A percentile compares a stretch with the other conserved stretches of the same genome.
phyloP scores from a whole-genome alignment of 148 eudicot species.

The Tetragonia tetragonoides region DNA sequence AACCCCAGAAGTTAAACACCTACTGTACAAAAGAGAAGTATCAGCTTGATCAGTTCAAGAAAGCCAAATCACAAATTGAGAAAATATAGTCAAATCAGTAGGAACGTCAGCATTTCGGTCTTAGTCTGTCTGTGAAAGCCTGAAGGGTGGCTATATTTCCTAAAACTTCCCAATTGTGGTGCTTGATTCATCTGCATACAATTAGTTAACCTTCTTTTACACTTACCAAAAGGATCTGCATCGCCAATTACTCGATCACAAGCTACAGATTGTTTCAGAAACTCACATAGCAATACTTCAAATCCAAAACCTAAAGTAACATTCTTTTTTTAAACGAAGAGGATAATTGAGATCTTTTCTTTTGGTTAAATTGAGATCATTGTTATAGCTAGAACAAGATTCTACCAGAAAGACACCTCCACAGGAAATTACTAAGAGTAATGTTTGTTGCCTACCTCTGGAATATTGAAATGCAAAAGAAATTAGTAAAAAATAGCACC shows the following conservation, averaged over 20 bases:
- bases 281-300: background rate
- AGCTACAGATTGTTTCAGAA: background rate
- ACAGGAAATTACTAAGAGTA: background rate
- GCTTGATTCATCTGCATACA: background rate
- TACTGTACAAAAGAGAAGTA: background rate
- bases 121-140: background rate
- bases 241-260: background rate
- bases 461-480: background rate
- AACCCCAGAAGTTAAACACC: constrained; percentile 11
- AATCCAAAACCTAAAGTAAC: background rate
- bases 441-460: no score
- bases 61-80: background rate
- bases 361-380: background rate
- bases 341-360: background rate
- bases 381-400: background rate
- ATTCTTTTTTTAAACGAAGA: background rate
- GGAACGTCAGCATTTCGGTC: no score
- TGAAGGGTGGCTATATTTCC: background rate
- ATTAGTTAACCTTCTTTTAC: no score
- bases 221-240: background rate
- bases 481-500: background rate
- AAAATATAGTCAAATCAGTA: background rate
- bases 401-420: background rate
- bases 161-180: background rate
- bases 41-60: constrained; percentile 6